Evolutionary conservation across 2,329 filamentous ascomycete species (phyloP).

Genomic region (Diaporthe aspalathi): DNA sequence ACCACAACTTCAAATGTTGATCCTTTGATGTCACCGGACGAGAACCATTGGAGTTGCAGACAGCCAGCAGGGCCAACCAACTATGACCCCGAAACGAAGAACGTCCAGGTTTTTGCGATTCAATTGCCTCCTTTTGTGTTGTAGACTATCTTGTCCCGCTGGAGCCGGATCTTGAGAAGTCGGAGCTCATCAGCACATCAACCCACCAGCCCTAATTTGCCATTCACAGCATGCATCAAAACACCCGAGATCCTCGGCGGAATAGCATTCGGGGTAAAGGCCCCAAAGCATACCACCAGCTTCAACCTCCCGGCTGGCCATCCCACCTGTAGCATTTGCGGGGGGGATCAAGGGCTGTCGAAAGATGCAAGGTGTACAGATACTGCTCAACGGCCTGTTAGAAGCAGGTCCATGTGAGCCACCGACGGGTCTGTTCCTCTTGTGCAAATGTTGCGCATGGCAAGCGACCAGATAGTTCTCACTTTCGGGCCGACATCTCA

Average conservation of each 20-base stretch:
- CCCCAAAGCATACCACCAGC: not conserved
- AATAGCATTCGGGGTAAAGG: not conserved
- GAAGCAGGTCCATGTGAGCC: not conserved
- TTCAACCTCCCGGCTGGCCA: not conserved
- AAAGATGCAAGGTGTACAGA: not conserved
- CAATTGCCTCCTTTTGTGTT: not conserved
- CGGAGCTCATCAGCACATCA: too few species aligned
- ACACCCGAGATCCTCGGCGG: too few species aligned
- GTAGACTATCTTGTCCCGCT: too few species aligned
- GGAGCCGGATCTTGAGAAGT: too few species aligned
- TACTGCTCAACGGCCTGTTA: not conserved
- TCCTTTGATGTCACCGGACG: not conserved
- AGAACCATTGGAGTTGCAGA: too few species aligned
- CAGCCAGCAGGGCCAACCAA: not conserved
- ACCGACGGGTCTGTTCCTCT: not conserved
- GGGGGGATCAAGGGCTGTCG: too few species aligned
- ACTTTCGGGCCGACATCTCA: not conserved
- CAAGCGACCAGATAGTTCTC: not conserved
- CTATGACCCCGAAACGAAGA: not conserved
- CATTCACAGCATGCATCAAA: too few species aligned
- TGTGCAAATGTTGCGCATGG: not conserved
- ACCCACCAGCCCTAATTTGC: too few species aligned
- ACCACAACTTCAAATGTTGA: too few species aligned
- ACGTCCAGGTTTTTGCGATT: not conserved
- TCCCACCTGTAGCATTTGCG: not conserved